A percentile compares a stretch with the other conserved stretches of the same genome.
Conservation (phyloP, 305 asterid genomes). For the Fraxinus nigra region DNA sequence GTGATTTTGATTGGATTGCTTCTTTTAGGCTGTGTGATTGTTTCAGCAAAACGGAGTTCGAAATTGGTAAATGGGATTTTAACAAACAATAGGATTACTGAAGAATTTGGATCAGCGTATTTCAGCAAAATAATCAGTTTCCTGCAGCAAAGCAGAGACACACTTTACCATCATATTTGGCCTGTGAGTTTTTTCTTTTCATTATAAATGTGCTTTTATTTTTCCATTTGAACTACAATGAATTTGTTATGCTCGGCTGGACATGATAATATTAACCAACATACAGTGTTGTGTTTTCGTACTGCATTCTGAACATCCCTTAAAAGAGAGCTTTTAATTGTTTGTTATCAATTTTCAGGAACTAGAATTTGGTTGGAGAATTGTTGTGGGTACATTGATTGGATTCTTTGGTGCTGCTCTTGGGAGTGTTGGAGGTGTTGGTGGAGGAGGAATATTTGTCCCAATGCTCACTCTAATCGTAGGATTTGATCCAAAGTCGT, state of each 20-base stretch:
- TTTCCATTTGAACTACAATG: not conserved
- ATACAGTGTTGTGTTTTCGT: not conserved
- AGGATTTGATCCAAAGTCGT: slow-evolving; percentile 61
- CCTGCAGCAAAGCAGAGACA: slow-evolving; percentile 26
- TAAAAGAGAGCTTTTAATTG: not conserved
- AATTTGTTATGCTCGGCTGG: not conserved
- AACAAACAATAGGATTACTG: slow-evolving; percentile 30
- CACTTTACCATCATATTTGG: slow-evolving; percentile 46
- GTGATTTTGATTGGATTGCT: slow-evolving; percentile 30
- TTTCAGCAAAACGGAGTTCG: slow-evolving; percentile 35
- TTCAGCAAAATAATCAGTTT: slow-evolving; percentile 30
- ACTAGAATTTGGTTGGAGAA: slow-evolving; percentile 60
- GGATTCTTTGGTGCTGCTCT: slow-evolving; percentile 77
- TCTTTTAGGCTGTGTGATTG: slow-evolving; percentile 34
- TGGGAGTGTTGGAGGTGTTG: slow-evolving; percentile 73
- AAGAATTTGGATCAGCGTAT: slow-evolving; percentile 27
- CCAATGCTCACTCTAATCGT: slow-evolving; percentile 60
- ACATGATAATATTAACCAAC: not conserved
- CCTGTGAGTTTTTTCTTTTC: slow-evolving; percentile 47
- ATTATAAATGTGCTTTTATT: not conserved
- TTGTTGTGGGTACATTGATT: slow-evolving; percentile 47
- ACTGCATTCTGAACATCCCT: not conserved
- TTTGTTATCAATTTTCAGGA: slow-evolving; percentile 35
- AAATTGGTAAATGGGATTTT: slow-evolving; percentile 26
- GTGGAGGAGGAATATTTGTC: slow-evolving; percentile 71